Evolutionary conservation across 169 alveolate species (phyloP).

Genomic region (Toxoplasma gondii): DNA sequence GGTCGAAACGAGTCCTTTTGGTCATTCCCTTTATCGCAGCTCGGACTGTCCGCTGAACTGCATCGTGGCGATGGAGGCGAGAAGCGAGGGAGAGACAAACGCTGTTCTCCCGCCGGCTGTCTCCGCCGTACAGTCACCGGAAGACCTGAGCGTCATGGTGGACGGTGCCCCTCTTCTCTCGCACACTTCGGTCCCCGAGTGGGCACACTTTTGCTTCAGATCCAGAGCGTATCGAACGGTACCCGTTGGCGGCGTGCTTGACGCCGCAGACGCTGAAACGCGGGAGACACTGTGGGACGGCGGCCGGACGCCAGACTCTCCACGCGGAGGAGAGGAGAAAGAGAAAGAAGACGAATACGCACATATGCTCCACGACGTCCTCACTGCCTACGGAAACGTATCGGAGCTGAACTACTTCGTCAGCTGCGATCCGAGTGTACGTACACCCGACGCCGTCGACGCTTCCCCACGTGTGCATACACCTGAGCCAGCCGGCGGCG

Average conservation of each 20-base stretch:
- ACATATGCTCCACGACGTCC: slow-evolving; percentile 30
- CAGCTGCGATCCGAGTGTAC: background rate
- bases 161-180: background rate
- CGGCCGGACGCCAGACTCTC: background rate
- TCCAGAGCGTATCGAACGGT: background rate
- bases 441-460: background rate
- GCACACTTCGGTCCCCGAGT: background rate
- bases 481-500: background rate
- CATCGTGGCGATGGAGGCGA: too few species aligned
- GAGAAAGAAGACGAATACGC: slow-evolving; percentile 27
- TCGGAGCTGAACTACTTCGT: slow-evolving; percentile 30
- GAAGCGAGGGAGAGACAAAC: too few species aligned
- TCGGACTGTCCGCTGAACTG: too few species aligned
- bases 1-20: too few species aligned
- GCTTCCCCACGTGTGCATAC: background rate
- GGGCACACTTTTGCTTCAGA: background rate
- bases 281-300: background rate
- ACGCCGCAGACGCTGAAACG: background rate
- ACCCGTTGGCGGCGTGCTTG: slow-evolving; percentile 12
- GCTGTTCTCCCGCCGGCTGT: too few species aligned
- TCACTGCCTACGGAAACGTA: background rate
- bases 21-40: too few species aligned
- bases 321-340: background rate
- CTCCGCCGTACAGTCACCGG: too few species aligned
- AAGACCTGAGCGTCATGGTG: background rate